Base-by-base conservation (phyloP, 106 monocot species). In the Dendrobium catenatum region DNA sequence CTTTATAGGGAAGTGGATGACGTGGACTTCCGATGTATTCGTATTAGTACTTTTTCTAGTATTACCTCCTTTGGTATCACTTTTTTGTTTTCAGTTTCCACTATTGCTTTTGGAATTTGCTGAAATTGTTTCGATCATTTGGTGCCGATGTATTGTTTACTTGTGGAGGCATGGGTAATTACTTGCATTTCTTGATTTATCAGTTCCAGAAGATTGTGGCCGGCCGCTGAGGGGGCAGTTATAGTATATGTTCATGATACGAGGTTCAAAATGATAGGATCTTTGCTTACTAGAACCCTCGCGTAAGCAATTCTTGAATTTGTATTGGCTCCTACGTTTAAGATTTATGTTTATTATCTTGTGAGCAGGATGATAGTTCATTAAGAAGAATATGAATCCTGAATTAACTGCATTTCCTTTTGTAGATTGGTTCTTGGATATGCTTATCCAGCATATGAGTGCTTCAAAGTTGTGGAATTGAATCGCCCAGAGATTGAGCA, bases 361-460 rank as follows among this genome's bases (percentile, higher is more conserved):
- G 15, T 37, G 9, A 13, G 8, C 15, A 16, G 7, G 24, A 42
- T 74, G 6, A 6, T 20, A 18, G 3, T 13, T 67, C 37, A 10
- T 19, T 24, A 56, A 55, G n/a, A 73, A 51, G 42, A 55, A 75
- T 16, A 9, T 33, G 41, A 40, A 75, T 26, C 37, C 22, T 17
- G 26, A 55, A 79, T 26, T 19, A 61, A 9, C 55, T 79, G 17
- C 43, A 15, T 80, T 74, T 31, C 11, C 61, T 16, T 58, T n/a
- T 54, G 42, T 84, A 92, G 91, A 49, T 81, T 92, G 87, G 84
- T 86, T 79, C 87, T 92, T 68, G 91, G 91, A 2, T 92, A 92
- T 83, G 91, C 88, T 66, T 92, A 89, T 82, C 91, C 91, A 11
- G 89, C 89, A 42, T 92, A 89, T 79, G 89, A 92, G 70, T 92